phyloP scores from a whole-genome alignment of 495 filamentous ascomycete genomes.

The Talaromyces thailandensis region DNA sequence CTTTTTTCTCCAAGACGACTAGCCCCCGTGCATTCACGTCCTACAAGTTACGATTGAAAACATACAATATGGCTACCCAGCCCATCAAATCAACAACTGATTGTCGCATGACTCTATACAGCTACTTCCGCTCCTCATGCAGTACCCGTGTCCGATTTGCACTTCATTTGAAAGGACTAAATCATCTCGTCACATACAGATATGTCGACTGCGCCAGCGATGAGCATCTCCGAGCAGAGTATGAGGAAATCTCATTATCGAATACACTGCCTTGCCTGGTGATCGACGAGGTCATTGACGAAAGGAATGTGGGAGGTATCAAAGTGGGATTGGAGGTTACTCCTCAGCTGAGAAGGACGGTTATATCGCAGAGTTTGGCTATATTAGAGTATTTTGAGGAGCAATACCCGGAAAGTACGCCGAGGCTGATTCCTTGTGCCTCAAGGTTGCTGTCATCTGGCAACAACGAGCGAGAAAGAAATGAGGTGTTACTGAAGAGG shows the following conservation, averaged over 20 bases:
- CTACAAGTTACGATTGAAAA: neutral
- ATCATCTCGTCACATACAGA: neutral
- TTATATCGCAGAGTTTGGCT: neutral
- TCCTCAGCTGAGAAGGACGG: neutral
- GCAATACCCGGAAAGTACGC: neutral
- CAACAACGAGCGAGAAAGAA: neutral
- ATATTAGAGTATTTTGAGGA: neutral
- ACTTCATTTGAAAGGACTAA: conserved; percentile 28
- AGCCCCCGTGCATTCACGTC: neutral
- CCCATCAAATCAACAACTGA: neutral
- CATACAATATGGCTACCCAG: neutral
- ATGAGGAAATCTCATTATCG: neutral
- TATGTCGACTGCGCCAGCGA: neutral
- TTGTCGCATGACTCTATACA: conserved; percentile 25
- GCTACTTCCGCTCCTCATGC: conserved; percentile 47
- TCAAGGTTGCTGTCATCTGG: neutral
- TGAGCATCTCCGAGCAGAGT: neutral
- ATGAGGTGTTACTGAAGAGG: neutral
- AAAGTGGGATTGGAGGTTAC: neutral
- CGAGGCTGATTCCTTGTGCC: neutral
- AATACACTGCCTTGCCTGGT: neutral
- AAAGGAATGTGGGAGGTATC: neutral
- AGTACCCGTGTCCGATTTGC: conserved; percentile 43
- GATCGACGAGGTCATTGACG: neutral
- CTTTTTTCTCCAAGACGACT: neutral